Conservation (phyloP, 2,329 filamentous ascomycete genomes). For the Pseudocercospora macadamiae region DNA sequence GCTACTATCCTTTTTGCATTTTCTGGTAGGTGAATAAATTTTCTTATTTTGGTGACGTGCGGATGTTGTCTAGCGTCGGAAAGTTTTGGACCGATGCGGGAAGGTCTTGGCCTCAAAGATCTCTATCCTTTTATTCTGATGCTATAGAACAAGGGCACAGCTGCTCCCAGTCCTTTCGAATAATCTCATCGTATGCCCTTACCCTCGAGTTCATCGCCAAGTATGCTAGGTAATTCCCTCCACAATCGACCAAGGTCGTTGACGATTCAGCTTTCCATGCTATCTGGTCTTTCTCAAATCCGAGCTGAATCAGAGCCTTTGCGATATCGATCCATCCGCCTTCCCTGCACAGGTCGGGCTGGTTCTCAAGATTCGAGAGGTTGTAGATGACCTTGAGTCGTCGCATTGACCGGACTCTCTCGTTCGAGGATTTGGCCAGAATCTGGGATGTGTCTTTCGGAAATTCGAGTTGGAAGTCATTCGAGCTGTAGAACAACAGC, state of each 20-base stretch:
- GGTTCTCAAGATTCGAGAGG: slow-evolving; percentile 17
- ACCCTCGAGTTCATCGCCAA: slow-evolving; percentile 18
- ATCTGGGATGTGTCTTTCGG: slow-evolving; percentile 4
- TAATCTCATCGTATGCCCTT: slow-evolving; percentile 4
- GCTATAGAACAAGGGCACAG: too few relatives aligned
- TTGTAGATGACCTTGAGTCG: slow-evolving; percentile 10
- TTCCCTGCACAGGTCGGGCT: not conserved
- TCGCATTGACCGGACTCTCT: not conserved
- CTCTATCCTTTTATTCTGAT: not conserved
- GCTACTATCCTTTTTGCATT: too few relatives aligned
- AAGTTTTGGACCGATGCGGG: not conserved
- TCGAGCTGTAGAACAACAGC: slow-evolving; percentile 26
- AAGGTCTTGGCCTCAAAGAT: not conserved
- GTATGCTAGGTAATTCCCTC: slow-evolving; percentile 16
- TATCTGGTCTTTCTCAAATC: slow-evolving; percentile 12
- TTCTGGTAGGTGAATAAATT: too few relatives aligned
- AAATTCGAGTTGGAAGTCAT: slow-evolving; percentile 25
- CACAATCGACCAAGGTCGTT: slow-evolving; percentile 13
- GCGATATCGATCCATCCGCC: slow-evolving; percentile 12
- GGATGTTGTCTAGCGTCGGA: too few relatives aligned
- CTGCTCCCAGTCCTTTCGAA: slow-evolving; percentile 15
- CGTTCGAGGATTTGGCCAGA: not conserved
- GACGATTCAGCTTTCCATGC: slow-evolving; percentile 11
- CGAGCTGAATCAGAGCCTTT: slow-evolving; percentile 1
- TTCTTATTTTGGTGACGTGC: too few relatives aligned